Percentiles rank a stretch among this genome's conserved stretches.
Evolutionary conservation across 2,329 filamentous ascomycete species (phyloP).

Genomic region (Myrmaecium sp.): DNA sequence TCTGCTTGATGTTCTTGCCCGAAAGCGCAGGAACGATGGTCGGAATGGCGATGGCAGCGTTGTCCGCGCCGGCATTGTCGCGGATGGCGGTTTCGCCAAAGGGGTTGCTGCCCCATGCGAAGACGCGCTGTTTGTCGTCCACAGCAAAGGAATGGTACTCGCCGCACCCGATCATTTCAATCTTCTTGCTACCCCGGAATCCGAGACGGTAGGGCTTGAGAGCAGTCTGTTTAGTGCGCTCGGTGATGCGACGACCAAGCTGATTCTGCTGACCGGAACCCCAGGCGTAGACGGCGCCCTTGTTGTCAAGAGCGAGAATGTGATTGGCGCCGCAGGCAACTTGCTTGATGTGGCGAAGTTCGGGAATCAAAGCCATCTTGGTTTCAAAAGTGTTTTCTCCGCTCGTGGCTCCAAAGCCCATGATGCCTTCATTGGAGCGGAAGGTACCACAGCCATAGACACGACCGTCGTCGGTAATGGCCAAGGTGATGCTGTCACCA

Average conservation of each 20-base stretch:
- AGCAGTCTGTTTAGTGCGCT: slow-evolving; percentile 38
- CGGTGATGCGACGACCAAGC: slow-evolving; percentile 46
- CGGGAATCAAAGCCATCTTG: slow-evolving; percentile 38
- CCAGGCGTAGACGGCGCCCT: slow-evolving; percentile 52
- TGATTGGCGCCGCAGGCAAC: slow-evolving; percentile 56
- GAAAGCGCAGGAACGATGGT: slow-evolving; percentile 48
- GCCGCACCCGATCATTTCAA: slow-evolving; percentile 49
- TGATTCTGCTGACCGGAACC: slow-evolving; percentile 57
- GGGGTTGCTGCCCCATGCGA: slow-evolving; percentile 75
- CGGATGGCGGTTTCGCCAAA: slow-evolving; percentile 63
- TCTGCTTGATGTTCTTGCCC: slow-evolving; percentile 44
- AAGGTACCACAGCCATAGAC: slow-evolving; percentile 81
- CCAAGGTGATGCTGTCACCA: slow-evolving; percentile 60
- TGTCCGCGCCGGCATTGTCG: slow-evolving; percentile 46
- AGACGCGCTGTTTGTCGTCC: slow-evolving; percentile 50
- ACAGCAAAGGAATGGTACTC: slow-evolving; percentile 71
- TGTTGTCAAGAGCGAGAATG: slow-evolving; percentile 47
- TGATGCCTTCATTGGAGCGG: slow-evolving; percentile 48
- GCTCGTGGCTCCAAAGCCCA: no score
- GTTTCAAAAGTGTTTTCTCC: no score
- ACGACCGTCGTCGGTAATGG: slow-evolving; percentile 54
- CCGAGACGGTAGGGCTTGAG: slow-evolving; percentile 40
- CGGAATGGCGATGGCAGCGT: slow-evolving; percentile 50
- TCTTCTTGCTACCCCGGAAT: slow-evolving; percentile 35
- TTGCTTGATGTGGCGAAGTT: slow-evolving; percentile 47